Conservation (phyloP, 768 basidiomycete species). For the Psilocybe cubensis region DNA sequence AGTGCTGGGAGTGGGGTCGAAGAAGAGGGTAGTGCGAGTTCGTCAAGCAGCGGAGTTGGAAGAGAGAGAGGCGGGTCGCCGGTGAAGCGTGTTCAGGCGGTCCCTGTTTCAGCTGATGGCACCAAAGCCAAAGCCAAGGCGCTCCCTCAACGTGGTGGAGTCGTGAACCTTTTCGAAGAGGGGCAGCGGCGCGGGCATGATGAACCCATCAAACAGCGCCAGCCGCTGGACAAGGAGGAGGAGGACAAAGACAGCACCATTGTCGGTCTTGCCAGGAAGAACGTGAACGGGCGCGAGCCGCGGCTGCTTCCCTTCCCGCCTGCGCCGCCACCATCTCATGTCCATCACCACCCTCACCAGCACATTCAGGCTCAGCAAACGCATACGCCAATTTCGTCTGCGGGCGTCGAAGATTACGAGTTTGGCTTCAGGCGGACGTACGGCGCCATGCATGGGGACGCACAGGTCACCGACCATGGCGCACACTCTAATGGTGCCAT, state of each 20-base stretch:
- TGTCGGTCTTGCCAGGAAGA: conserved; percentile 19
- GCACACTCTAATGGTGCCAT: neutral
- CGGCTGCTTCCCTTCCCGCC: conserved; percentile 29
- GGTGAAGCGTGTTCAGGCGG: neutral
- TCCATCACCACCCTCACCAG: neutral
- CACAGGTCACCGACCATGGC: neutral
- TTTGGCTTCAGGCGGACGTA: neutral
- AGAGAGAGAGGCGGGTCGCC: neutral
- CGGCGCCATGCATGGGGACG: neutral
- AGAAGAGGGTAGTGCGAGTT: neutral
- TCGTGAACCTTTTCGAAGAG: conserved; percentile 18
- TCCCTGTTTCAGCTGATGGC: neutral
- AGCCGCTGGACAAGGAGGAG: conserved; percentile 3
- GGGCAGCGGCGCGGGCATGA: neutral
- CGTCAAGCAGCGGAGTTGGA: neutral
- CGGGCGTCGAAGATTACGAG: neutral
- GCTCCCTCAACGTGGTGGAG: conserved; percentile 19
- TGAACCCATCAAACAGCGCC: neutral
- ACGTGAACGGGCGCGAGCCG: conserved; percentile 24
- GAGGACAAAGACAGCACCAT: conserved; percentile 24
- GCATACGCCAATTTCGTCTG: neutral
- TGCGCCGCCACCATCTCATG: neutral
- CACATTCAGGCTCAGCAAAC: neutral
- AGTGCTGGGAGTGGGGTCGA: neutral
- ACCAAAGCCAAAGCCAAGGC: neutral